Percentiles rank a stretch among this genome's conserved stretches.
These are phyloP conservation scores for Prunella vulgaris DNA, from an alignment of 257 asterid species.

Conservation along the genomic window DNA sequence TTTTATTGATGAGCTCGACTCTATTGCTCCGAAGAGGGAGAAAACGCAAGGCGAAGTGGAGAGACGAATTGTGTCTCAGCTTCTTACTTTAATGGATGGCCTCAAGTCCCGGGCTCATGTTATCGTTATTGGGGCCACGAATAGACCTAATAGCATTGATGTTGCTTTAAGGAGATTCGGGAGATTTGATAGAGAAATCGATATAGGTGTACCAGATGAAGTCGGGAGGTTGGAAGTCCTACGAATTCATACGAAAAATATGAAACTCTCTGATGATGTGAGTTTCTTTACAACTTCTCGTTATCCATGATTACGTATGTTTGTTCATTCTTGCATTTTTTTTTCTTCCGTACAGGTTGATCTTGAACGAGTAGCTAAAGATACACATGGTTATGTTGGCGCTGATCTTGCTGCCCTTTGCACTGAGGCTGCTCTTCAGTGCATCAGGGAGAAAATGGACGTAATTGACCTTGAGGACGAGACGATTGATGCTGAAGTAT, in stretches of 20 bases:
- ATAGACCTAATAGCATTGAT: constrained; percentile 41
- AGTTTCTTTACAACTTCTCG: constrained; percentile 10
- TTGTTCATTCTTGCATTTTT: not conserved
- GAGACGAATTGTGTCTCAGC: constrained; percentile 46
- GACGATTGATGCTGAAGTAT: constrained; percentile 42
- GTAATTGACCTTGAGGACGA: constrained; percentile 53
- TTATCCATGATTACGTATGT: not conserved
- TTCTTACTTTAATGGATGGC: constrained; percentile 47
- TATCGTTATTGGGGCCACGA: constrained; percentile 46
- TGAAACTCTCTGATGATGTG: constrained; percentile 50
- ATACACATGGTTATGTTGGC: constrained; percentile 48
- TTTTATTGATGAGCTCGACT: constrained; percentile 42
- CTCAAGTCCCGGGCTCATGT: constrained; percentile 44
- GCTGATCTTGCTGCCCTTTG: constrained; percentile 50
- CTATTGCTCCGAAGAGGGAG: constrained; percentile 52
- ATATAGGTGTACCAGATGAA: constrained; percentile 49
- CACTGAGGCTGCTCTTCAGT: constrained; percentile 55
- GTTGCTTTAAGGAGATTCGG: constrained; percentile 44
- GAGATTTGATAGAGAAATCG: constrained; percentile 47
- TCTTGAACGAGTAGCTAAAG: constrained; percentile 47
- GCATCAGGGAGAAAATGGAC: constrained; percentile 54
- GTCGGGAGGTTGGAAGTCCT: constrained; percentile 46
- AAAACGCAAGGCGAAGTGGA: constrained; percentile 50
- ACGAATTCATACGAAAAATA: constrained; percentile 41
- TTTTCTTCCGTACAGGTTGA: constrained; percentile 30